These are phyloP conservation scores for Microdochium paspali DNA, from an alignment of 2,329 filamentous ascomycete genomes.

Conservation along the genomic window DNA sequence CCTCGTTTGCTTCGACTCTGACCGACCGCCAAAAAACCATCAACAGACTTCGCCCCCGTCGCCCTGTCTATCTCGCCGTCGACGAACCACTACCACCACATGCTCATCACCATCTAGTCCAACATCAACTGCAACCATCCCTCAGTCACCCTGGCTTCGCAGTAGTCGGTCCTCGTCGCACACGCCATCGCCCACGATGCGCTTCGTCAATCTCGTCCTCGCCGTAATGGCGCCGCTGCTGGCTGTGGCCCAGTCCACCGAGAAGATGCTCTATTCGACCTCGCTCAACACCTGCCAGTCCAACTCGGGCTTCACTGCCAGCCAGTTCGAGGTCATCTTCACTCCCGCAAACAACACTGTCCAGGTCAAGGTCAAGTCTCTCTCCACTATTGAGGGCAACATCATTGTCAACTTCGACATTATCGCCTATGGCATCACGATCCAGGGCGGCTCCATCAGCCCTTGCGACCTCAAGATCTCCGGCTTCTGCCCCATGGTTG, in stretches of 20 bases:
- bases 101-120: background rate
- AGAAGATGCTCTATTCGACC: conserved; percentile 25
- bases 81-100: background rate
- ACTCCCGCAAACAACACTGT: conserved; percentile 56
- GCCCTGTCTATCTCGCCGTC: background rate
- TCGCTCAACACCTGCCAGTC: conserved; percentile 68
- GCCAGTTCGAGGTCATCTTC: conserved; percentile 68
- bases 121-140: no score
- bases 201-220: conserved; percentile 8
- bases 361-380: conserved; percentile 59
- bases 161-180: no score
- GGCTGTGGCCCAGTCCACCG: conserved; percentile 10
- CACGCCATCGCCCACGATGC: background rate
- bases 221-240: conserved; percentile 8
- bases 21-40: no score
- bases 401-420: conserved; percentile 62
- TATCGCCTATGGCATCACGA: conserved; percentile 64
- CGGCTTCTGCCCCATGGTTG: conserved; percentile 74
- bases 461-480: conserved; percentile 56
- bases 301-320: conserved; percentile 70
- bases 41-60: no score
- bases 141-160: no score
- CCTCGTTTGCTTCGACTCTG: no score
- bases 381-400: conserved; percentile 65
- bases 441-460: conserved; percentile 52